Conservation (phyloP, 495 filamentous ascomycete genomes). For the Penicillium canescens region DNA sequence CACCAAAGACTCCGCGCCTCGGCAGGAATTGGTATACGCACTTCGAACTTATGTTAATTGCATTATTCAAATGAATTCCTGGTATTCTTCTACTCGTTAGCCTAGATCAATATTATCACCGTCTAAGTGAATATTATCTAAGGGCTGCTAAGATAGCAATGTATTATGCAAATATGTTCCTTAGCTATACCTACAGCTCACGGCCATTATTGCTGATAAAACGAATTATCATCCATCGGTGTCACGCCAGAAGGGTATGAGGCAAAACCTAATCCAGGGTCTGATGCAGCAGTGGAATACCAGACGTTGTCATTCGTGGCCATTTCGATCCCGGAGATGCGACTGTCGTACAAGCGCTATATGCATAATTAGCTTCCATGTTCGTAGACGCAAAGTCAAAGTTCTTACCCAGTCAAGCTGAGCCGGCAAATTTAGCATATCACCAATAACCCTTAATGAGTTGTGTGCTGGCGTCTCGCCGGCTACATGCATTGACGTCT, state of each 20-base stretch:
- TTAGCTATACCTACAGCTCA: neutral
- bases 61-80: no score
- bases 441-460: conserved; percentile 51
- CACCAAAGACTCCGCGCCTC: conserved; percentile 10
- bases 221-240: neutral
- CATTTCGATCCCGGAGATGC: conserved; percentile 14
- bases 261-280: conserved; percentile 5
- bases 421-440: conserved; percentile 49
- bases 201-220: neutral
- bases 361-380: conserved; percentile 1
- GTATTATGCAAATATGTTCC: neutral
- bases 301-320: conserved; percentile 19
- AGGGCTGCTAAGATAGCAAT: neutral
- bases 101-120: neutral
- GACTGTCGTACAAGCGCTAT: conserved; percentile 25
- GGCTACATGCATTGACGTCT: neutral
- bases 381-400: neutral
- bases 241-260: neutral
- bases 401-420: conserved; percentile 75
- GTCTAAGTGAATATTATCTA: neutral
- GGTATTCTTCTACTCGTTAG: neutral
- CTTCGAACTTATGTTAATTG: no score
- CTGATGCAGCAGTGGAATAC: conserved; percentile 1
- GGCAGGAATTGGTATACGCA: neutral
- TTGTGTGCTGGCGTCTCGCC: conserved; percentile 25